These are phyloP conservation scores for Hortiboletus rubellus DNA, from an alignment of 1,284 basidiomycete species.

Conservation along the genomic window DNA sequence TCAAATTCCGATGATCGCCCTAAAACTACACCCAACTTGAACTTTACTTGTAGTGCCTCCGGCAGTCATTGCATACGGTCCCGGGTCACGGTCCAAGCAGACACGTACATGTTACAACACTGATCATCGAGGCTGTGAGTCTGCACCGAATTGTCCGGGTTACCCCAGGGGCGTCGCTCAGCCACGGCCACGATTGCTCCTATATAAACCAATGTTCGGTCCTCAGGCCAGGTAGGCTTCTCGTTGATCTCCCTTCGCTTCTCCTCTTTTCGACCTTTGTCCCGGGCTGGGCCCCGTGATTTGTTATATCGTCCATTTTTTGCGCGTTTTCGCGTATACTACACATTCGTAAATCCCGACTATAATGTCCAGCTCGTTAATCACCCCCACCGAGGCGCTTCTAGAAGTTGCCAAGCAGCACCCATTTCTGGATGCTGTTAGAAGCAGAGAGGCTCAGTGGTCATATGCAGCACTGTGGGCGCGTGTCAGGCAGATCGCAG, in stretches of 20 bases:
- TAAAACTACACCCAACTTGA: too few species aligned
- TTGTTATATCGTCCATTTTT: not conserved
- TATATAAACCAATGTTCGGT: constrained; percentile 11
- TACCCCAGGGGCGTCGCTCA: not conserved
- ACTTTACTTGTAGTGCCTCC: not conserved
- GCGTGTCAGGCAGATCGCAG: constrained; percentile 27
- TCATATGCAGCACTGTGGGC: constrained; percentile 33
- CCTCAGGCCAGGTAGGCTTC: constrained; percentile 1
- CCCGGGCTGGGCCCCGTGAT: constrained; percentile 21
- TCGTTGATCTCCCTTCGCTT: constrained; percentile 13
- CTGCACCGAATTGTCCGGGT: not conserved
- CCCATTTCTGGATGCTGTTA: constrained; percentile 25
- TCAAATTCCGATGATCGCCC: constrained; percentile 5
- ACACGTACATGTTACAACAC: not conserved
- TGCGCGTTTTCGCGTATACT: not conserved
- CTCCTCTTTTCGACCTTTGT: constrained; percentile 3
- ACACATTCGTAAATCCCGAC: not conserved
- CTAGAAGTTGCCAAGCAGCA: constrained; percentile 32
- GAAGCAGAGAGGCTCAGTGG: constrained; percentile 23
- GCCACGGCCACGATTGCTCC: not conserved
- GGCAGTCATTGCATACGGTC: not conserved
- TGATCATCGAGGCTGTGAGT: constrained; percentile 2
- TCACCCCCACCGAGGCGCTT: constrained; percentile 33
- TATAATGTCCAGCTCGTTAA: constrained; percentile 14
- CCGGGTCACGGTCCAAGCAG: not conserved